Conservation (phyloP, 352 stramenopile species). For the Globisporangium barbulae region DNA sequence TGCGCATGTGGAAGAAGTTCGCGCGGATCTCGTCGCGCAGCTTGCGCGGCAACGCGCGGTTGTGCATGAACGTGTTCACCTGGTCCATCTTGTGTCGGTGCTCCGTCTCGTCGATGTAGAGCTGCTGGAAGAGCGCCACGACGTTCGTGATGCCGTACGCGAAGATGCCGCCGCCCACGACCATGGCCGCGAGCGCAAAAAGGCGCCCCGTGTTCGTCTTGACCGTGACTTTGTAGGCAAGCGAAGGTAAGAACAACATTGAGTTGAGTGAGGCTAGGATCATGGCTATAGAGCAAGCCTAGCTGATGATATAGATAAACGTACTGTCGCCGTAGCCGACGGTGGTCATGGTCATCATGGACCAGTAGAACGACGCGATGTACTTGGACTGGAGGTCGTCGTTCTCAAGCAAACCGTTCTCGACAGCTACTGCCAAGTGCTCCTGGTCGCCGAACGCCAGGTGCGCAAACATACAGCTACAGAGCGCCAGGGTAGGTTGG, state of each 20-base stretch:
- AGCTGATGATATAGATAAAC: slow-evolving; percentile 9
- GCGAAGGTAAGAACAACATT: neutral
- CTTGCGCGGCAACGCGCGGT: slow-evolving; percentile 48
- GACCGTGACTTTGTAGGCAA: slow-evolving; percentile 47
- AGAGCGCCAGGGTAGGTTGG: neutral
- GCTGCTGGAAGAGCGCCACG: slow-evolving; percentile 71
- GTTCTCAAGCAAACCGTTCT: slow-evolving; percentile 40
- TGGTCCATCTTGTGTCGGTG: slow-evolving; percentile 76
- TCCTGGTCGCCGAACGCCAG: slow-evolving; percentile 57
- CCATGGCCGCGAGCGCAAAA: slow-evolving; percentile 74
- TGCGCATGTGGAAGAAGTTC: slow-evolving; percentile 77
- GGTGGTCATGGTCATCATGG: slow-evolving; percentile 85
- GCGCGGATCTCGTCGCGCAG: slow-evolving; percentile 75
- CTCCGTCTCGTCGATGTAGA: slow-evolving; percentile 62
- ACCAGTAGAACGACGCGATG: slow-evolving; percentile 82
- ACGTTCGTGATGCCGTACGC: slow-evolving; percentile 85
- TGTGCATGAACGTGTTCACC: slow-evolving; percentile 76
- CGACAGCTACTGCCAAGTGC: slow-evolving; percentile 43
- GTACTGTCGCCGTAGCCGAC: slow-evolving; percentile 77
- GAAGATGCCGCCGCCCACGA: slow-evolving; percentile 75
- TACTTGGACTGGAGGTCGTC: slow-evolving; percentile 58
- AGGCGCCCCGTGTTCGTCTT: slow-evolving; percentile 59
- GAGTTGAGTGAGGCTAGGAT: neutral
- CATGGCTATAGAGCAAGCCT: neutral
- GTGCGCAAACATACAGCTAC: slow-evolving; percentile 66